A percentile compares a stretch with the other conserved stretches of the same genome.
Conservation (phyloP, 495 filamentous ascomycete genomes). For the Aspergillus ostianus region DNA sequence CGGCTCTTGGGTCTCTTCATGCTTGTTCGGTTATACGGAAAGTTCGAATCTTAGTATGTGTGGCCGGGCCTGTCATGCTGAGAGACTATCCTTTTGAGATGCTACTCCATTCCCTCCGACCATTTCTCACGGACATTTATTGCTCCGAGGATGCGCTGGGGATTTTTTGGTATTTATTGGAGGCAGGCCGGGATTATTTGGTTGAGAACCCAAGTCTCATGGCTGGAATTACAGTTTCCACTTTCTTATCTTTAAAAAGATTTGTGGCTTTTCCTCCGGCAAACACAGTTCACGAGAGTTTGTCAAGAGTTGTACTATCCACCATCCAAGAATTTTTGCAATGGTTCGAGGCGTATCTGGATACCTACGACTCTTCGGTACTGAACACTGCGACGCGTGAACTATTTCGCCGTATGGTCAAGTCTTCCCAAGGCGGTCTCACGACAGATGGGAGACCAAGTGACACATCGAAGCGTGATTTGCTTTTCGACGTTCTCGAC, state of each 20-base stretch:
- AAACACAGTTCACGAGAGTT: slow-evolving; percentile 71
- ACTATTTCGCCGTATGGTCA: slow-evolving; percentile 63
- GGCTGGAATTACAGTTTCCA: slow-evolving; percentile 72
- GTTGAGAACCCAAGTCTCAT: slow-evolving; percentile 66
- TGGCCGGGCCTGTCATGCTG: slow-evolving; percentile 69
- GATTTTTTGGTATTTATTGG: slow-evolving; percentile 80
- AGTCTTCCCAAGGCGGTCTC: slow-evolving; percentile 58
- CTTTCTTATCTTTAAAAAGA: slow-evolving; percentile 68
- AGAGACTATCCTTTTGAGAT: slow-evolving; percentile 88
- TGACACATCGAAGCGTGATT: slow-evolving; percentile 64
- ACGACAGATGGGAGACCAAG: slow-evolving; percentile 57
- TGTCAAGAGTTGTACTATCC: slow-evolving; percentile 65
- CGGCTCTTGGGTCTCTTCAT: slow-evolving; percentile 84
- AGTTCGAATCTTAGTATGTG: slow-evolving; percentile 73
- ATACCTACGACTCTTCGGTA: slow-evolving; percentile 49
- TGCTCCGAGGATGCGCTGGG: slow-evolving; percentile 93
- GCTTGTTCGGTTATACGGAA: slow-evolving; percentile 84
- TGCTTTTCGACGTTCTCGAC: slow-evolving; percentile 71
- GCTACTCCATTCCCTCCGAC: slow-evolving; percentile 75
- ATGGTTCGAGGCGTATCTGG: slow-evolving; percentile 68
- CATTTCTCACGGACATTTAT: slow-evolving; percentile 74
- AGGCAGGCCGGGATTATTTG: slow-evolving; percentile 65
- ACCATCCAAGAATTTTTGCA: slow-evolving; percentile 65
- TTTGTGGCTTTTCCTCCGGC: slow-evolving; percentile 66
- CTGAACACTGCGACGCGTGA: slow-evolving; percentile 44